Conservation (phyloP, 129 eudicot genomes). For the sunflower (Helianthus annuus) region DNA sequence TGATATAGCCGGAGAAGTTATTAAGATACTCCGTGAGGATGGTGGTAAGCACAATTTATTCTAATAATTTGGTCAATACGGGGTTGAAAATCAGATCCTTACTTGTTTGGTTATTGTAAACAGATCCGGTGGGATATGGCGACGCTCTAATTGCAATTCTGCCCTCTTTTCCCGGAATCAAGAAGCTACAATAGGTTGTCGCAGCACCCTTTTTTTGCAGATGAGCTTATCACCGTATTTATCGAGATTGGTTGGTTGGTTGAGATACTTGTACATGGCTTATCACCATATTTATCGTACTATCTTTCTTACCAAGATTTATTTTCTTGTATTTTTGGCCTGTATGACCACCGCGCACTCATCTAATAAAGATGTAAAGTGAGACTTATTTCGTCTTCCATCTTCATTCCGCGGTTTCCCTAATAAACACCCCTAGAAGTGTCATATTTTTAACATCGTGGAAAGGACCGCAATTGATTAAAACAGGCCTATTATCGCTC, state of each 20-base stretch:
- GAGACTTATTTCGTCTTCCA: constrained; percentile 15
- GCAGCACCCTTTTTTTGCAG: not conserved
- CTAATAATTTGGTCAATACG: not conserved
- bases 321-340: constrained; percentile 20
- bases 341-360: constrained; percentile 18
- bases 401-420: too few species aligned
- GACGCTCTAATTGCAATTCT: constrained; percentile 85
- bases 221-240: constrained; percentile 13
- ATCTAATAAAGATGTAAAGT: constrained; percentile 30
- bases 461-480: too few species aligned
- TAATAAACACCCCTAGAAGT: too few species aligned
- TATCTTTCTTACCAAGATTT: constrained; percentile 4
- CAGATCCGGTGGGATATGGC: constrained; percentile 95
- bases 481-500: too few species aligned
- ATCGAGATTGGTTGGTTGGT: constrained; percentile 27
- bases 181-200: constrained; percentile 54
- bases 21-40: constrained; percentile 69
- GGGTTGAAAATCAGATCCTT: too few species aligned
- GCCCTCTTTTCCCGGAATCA: constrained; percentile 94
- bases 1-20: constrained; percentile 80
- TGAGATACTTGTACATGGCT: constrained; percentile 26
- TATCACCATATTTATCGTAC: constrained; percentile 13
- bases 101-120: constrained; percentile 16
- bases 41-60: constrained; percentile 62
- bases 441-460: too few species aligned